These are phyloP conservation scores for Cenchrus americanus DNA, from an alignment of 176 grass and related monocot genomes.

Conservation along the genomic window DNA sequence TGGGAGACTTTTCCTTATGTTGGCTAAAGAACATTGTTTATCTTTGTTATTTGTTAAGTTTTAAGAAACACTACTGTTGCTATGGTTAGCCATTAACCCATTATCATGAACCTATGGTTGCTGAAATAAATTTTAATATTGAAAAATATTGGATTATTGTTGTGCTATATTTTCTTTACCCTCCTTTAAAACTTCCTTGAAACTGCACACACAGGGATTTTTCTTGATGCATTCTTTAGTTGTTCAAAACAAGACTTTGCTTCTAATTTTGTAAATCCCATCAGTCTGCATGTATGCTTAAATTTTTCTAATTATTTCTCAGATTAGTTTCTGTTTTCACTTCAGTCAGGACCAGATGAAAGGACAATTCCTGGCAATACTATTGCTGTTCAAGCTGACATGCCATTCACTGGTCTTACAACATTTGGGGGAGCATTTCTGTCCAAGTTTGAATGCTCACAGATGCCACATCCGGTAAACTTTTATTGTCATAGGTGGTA, in stretches of 20 bases:
- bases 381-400: constrained; percentile 90
- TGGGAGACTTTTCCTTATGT: neutral
- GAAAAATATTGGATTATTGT: neutral
- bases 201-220: neutral
- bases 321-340: neutral
- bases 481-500: neutral
- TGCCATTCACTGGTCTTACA: constrained; percentile 86
- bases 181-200: neutral
- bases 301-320: neutral
- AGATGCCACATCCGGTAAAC: constrained; percentile 92
- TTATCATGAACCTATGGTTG: neutral
- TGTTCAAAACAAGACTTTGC: neutral
- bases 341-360: constrained; percentile 82
- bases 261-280: neutral
- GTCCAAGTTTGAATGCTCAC: constrained; percentile 97
- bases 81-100: neutral
- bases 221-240: neutral
- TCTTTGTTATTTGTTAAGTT: neutral
- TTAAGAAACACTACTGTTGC: neutral
- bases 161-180: neutral
- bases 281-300: neutral
- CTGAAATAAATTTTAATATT: neutral
- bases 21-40: neutral
- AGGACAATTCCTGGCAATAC: constrained; percentile 94
- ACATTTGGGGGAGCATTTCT: constrained; percentile 88